Conservation (phyloP, 768 basidiomycete genomes). For the Gyrodon lividus region DNA sequence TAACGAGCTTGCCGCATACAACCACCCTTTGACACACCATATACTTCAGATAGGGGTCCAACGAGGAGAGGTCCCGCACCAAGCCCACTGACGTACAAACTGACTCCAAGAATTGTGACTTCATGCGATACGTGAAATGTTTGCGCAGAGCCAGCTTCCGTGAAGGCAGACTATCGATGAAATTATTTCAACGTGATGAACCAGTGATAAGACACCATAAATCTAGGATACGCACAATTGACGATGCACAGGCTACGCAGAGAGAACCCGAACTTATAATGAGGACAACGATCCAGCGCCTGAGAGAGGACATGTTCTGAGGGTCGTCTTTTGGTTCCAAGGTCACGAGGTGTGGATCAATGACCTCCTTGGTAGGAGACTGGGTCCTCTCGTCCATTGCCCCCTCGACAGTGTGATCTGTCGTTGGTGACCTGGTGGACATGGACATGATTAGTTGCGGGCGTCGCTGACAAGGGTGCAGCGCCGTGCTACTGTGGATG, state of each 20-base stretch:
- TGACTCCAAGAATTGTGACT: constrained; percentile 49
- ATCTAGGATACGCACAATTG: too few relatives aligned
- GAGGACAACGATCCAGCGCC: constrained; percentile 49
- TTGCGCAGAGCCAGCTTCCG: constrained; percentile 56
- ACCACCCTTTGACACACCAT: constrained; percentile 15
- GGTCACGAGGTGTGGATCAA: constrained; percentile 29
- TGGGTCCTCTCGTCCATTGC: not conserved
- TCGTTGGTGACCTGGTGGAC: constrained; percentile 5
- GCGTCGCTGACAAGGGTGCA: not conserved
- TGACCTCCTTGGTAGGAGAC: not conserved
- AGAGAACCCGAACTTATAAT: constrained; percentile 47
- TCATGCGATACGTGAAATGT: constrained; percentile 53
- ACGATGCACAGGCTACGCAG: constrained; percentile 56
- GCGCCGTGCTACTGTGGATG: not conserved
- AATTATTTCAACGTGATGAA: not conserved
- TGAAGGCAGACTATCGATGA: constrained; percentile 50
- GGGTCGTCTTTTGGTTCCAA: constrained; percentile 45
- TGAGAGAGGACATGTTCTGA: constrained; percentile 36
- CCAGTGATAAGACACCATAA: constrained; percentile 21
- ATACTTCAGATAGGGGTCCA: constrained; percentile 43
- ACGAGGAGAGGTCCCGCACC: constrained; percentile 35
- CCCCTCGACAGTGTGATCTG: constrained; percentile 9
- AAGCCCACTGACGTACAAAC: constrained; percentile 43
- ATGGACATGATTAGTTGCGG: constrained; percentile 3
- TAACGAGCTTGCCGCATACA: not conserved